A percentile compares a stretch with the other conserved stretches of the same genome.
Evolutionary conservation across 352 stramenopile genomes (phyloP).

Genomic region (Globisporangium takayamanum): DNA sequence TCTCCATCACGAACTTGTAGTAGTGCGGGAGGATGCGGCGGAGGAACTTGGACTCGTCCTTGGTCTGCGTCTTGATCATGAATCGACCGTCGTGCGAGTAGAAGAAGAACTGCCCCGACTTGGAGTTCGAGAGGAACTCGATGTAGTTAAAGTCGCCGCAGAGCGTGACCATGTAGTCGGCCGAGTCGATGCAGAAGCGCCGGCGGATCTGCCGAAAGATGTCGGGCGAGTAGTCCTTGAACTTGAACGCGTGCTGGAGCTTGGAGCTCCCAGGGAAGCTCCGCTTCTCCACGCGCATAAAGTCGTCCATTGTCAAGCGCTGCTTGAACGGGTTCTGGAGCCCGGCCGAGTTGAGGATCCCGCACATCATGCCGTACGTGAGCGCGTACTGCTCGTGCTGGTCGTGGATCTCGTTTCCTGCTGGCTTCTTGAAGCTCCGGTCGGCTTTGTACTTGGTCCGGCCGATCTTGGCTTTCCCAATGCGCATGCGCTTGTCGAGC

Average conservation of each 20-base stretch:
- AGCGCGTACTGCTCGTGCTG: conserved; percentile 96
- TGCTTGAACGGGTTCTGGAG: conserved; percentile 73
- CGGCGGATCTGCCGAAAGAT: conserved; percentile 79
- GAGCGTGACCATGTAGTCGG: conserved; percentile 90
- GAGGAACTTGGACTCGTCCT: conserved; percentile 98
- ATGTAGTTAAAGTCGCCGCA: conserved; percentile 95
- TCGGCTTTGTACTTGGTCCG: conserved; percentile 50
- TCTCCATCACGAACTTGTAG: conserved; percentile 95
- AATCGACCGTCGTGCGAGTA: conserved; percentile 96
- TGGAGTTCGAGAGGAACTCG: conserved; percentile 98
- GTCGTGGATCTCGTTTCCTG: conserved; percentile 69
- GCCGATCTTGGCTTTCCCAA: conserved; percentile 42
- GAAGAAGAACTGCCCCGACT: conserved; percentile 99
- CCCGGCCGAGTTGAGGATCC: conserved; percentile 93
- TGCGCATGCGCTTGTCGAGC: conserved; percentile 50
- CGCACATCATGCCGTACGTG: conserved; percentile 98
- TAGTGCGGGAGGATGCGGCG: conserved; percentile 96
- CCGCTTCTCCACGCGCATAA: conserved; percentile 82
- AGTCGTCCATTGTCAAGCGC: conserved; percentile 88
- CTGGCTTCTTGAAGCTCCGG: conserved; percentile 56
- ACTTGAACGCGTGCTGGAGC: conserved; percentile 84
- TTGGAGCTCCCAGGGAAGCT: conserved; percentile 63
- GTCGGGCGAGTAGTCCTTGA: conserved; percentile 91
- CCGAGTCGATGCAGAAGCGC: conserved; percentile 68
- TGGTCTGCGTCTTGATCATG: conserved; percentile 99